phyloP scores from a whole-genome alignment of 139 green algal species.

The Chlorella sp. region DNA sequence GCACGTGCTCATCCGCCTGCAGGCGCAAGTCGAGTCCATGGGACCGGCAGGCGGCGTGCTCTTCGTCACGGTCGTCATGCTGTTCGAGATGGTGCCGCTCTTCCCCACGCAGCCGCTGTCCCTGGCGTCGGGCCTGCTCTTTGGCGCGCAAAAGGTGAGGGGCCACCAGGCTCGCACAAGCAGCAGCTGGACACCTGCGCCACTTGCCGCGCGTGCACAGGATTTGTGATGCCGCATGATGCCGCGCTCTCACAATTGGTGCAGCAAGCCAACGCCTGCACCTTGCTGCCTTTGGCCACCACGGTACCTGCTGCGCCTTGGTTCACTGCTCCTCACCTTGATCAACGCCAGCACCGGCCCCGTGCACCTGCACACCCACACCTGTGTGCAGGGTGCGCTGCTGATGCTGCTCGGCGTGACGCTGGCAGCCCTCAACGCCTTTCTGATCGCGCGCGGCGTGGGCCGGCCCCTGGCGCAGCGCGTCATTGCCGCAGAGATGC shows the following conservation, averaged over 20 bases:
- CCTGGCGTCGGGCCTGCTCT: conserved; percentile 69
- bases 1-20: background rate
- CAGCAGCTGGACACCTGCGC: no score
- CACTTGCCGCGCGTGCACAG: no score
- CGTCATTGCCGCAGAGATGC: conserved; percentile 30
- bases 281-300: no score
- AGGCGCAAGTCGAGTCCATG: conserved; percentile 57
- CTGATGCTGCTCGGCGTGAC: conserved; percentile 43
- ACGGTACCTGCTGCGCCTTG: no score
- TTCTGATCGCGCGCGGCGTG: conserved; percentile 38
- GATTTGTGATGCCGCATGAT: no score
- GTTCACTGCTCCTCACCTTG: no score
- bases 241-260: no score
- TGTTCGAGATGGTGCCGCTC: conserved; percentile 73
- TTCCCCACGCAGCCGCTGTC: conserved; percentile 80
- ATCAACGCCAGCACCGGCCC: no score
- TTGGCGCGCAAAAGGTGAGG: conserved; percentile 61
- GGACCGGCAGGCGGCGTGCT: conserved; percentile 50
- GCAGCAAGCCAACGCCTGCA: no score
- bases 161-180: background rate
- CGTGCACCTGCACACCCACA: no score
- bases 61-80: conserved; percentile 59
- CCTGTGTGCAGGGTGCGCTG: conserved; percentile 38
- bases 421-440: conserved; percentile 49
- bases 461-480: conserved; percentile 43